Percentiles rank a stretch among this genome's conserved stretches.
Evolutionary conservation across 495 filamentous ascomycete genomes (phyloP).

Genomic region (Tetracladium marchalianum): DNA sequence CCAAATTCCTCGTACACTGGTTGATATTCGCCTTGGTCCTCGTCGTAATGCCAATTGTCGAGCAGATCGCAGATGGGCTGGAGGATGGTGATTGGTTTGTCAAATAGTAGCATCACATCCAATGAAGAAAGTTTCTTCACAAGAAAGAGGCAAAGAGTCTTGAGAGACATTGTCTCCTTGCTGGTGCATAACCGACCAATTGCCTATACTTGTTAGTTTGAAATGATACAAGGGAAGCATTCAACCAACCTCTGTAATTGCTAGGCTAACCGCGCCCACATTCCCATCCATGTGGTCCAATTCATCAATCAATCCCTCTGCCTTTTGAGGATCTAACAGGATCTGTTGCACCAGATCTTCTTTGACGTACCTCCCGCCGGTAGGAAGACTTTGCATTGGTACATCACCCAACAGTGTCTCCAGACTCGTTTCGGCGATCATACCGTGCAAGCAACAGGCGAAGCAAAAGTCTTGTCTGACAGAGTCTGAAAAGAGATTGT

Average conservation of each 20-base stretch:
- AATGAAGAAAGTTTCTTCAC: slow-evolving; percentile 67
- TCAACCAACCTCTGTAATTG: slow-evolving; percentile 60
- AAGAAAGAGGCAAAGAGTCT: slow-evolving; percentile 70
- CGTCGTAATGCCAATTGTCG: slow-evolving; percentile 87
- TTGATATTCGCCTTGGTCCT: slow-evolving; percentile 90
- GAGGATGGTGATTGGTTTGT: slow-evolving; percentile 62
- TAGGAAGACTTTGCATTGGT: slow-evolving; percentile 71
- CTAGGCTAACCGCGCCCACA: slow-evolving; percentile 76
- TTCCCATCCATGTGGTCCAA: slow-evolving; percentile 94
- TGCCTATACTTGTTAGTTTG: slow-evolving; percentile 36
- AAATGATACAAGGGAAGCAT: not conserved
- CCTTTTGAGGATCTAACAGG: slow-evolving; percentile 55
- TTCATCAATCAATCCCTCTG: slow-evolving; percentile 65
- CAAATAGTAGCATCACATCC: slow-evolving; percentile 82
- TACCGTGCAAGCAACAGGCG: slow-evolving; percentile 74
- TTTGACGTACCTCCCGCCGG: slow-evolving; percentile 63
- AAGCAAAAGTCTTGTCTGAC: slow-evolving; percentile 89
- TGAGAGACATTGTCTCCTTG: slow-evolving; percentile 87
- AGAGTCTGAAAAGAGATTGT: slow-evolving; percentile 64
- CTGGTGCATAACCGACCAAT: slow-evolving; percentile 67
- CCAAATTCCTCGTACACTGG: slow-evolving; percentile 97
- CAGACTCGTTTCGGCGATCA: slow-evolving; percentile 70
- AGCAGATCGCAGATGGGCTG: slow-evolving; percentile 77
- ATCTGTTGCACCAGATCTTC: slow-evolving; percentile 69
- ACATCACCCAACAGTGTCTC: slow-evolving; percentile 76